Conservation (phyloP, 1,139 yeast species). For the Wickerhamomyces sp. region DNA sequence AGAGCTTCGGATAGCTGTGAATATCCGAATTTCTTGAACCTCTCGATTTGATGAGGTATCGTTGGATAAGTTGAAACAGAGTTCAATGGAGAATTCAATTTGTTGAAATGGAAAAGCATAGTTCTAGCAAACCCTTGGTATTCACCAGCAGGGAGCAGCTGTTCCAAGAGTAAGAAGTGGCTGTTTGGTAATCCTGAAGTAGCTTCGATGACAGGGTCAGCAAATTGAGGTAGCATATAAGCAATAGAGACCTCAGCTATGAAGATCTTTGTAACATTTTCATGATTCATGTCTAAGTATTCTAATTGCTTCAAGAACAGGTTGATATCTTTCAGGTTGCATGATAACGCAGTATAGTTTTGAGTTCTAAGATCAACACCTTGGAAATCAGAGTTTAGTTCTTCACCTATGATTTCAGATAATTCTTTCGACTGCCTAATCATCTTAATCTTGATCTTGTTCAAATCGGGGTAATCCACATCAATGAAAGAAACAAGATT, state of each 20-base stretch:
- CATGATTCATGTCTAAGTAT: constrained; percentile 20
- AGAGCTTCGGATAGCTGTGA: constrained; percentile 41
- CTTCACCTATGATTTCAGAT: constrained; percentile 39
- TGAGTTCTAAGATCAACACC: constrained; percentile 38
- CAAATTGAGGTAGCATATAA: constrained; percentile 65
- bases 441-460: constrained; percentile 50
- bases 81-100: constrained; percentile 64
- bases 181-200: constrained; percentile 42
- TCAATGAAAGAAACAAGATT: constrained; percentile 52
- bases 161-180: constrained; percentile 69
- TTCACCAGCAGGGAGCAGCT: constrained; percentile 60
- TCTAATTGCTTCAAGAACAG: constrained; percentile 38
- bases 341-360: constrained; percentile 60
- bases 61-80: constrained; percentile 58
- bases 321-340: constrained; percentile 55
- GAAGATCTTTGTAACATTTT: constrained; percentile 46
- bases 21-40: constrained; percentile 50
- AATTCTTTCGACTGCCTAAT: constrained; percentile 48
- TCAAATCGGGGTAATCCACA: constrained; percentile 72
- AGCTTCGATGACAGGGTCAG: constrained; percentile 60
- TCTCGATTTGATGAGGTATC: constrained; percentile 39
- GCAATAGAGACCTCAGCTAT: constrained; percentile 83
- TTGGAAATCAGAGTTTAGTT: constrained; percentile 8
- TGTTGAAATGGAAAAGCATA: constrained; percentile 69
- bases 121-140: constrained; percentile 67